Evolutionary conservation across 2,329 filamentous ascomycete genomes (phyloP), one percentile per base, ranked within the genome.

Genomic region (Colletotrichum echinochloae): DNA sequence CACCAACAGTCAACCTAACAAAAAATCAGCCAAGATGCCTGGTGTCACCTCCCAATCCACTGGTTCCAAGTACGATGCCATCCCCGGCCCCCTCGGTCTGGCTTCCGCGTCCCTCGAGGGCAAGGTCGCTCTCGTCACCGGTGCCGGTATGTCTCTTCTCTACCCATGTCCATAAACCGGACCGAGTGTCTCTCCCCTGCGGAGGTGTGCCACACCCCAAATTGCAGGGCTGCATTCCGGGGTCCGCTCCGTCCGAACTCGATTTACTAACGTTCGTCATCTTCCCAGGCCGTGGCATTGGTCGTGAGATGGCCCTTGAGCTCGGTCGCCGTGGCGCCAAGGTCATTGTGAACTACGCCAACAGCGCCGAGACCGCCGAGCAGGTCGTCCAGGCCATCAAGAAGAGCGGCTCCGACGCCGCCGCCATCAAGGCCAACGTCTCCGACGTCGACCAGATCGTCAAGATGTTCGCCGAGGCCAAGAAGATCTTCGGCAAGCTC

Each of bases 91-190:
- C 65, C 75, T 82, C 56, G 81, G 81, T 39, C 66, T 82, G 59
- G 78, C 76, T 33, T 82, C 81, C 46, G 81, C 81, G 86, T 94
- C 92, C 60, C 88, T 97, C 74, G 90, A 94, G 77, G 93, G 93
- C 76, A 97, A 97, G 81, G 89, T 96, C 49, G 93, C 92, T 74
- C 92, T 97, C 71, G 88, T 97, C 52, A 97, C 94, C 0, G 94
- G 94, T 64, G 80, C 81, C 70, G 81, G 81, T 82, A 77, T 55
- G 81, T 60, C 6, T 28, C 18, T n/a, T 33, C 63, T 35, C n/a
- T n/a, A n/a, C n/a, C n/a, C n/a, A n/a, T n/a, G n/a, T n/a, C n/a
- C n/a, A n/a, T n/a, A n/a, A n/a, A n/a, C n/a, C n/a, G n/a, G n/a
- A n/a, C n/a, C n/a, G n/a, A n/a, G n/a, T n/a, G n/a, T n/a, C n/a